A percentile compares a stretch with the other conserved stretches of the same genome.
These are phyloP conservation scores for Globisporangium barbulae DNA, from an alignment of 352 stramenopile species.

Conservation along the genomic window DNA sequence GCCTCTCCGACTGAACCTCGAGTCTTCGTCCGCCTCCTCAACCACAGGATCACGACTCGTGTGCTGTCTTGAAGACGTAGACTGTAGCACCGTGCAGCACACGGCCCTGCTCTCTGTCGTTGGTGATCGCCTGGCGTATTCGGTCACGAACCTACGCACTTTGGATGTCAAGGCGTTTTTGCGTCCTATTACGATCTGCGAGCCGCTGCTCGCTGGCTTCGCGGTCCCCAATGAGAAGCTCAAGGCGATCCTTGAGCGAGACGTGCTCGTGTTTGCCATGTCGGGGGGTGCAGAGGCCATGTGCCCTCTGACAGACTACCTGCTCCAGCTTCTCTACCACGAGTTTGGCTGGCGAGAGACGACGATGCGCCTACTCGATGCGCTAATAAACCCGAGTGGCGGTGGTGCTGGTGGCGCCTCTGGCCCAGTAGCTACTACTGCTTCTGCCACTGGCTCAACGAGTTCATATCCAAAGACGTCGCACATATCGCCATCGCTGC, in stretches of 20 bases:
- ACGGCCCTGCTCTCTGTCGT: slow-evolving; percentile 41
- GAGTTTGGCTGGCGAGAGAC: slow-evolving; percentile 59
- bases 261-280: slow-evolving; percentile 51
- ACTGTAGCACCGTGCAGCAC: slow-evolving; percentile 6
- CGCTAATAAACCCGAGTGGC: slow-evolving; percentile 24
- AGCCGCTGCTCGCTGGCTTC: slow-evolving; percentile 54
- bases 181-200: slow-evolving; percentile 43
- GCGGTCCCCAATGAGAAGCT: slow-evolving; percentile 27
- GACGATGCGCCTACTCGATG: slow-evolving; percentile 42
- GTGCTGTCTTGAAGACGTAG: slow-evolving; percentile 27
- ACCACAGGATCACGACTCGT: slow-evolving; percentile 20
- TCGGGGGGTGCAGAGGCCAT: slow-evolving; percentile 36
- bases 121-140: slow-evolving; percentile 56
- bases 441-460: slow-evolving; percentile 4
- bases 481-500: slow-evolving; percentile 31
- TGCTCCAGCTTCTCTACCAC: slow-evolving; percentile 46
- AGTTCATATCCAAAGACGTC: slow-evolving; percentile 44
- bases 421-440: background rate
- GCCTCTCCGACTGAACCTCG: slow-evolving; percentile 21
- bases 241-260: slow-evolving; percentile 56
- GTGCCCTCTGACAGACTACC: slow-evolving; percentile 41
- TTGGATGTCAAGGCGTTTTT: slow-evolving; percentile 36
- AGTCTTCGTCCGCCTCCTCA: slow-evolving; percentile 2
- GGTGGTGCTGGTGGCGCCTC: slow-evolving; percentile 6
- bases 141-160: slow-evolving; percentile 33